Evolutionary conservation across 2,329 filamentous ascomycete species (phyloP).

Genomic region (Alternaria burnsii): DNA sequence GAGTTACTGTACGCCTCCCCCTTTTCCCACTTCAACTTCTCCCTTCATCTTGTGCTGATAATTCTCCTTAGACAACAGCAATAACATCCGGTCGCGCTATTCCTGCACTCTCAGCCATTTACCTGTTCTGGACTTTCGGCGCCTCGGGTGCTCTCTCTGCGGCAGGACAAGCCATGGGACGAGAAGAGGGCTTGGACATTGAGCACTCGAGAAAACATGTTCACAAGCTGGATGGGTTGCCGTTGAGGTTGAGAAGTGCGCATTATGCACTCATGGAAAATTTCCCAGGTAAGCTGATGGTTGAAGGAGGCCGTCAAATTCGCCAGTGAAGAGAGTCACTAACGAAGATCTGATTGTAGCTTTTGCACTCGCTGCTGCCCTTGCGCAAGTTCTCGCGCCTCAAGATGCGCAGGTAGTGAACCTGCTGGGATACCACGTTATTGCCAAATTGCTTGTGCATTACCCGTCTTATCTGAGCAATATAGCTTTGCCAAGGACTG

Average conservation of each 20-base stretch:
- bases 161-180: constrained; percentile 34
- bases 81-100: constrained; percentile 34
- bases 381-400: constrained; percentile 31
- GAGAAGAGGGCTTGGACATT: constrained; percentile 23
- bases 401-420: constrained; percentile 34
- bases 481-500: constrained; percentile 24
- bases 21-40: no score
- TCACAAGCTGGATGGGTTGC: constrained; percentile 20
- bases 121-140: constrained; percentile 36
- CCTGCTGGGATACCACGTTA: constrained; percentile 32
- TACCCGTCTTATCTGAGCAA: constrained; percentile 34
- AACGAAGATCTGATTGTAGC: neutral
- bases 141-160: constrained; percentile 30
- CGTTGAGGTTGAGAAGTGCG: constrained; percentile 30
- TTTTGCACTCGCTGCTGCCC: constrained; percentile 32
- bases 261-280: constrained; percentile 36
- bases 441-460: constrained; percentile 32
- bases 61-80: constrained; percentile 10
- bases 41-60: neutral
- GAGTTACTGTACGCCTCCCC: constrained; percentile 22
- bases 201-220: constrained; percentile 31
- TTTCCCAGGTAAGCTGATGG: constrained; percentile 24
- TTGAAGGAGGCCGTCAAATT: neutral
- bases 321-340: neutral
- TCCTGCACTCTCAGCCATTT: constrained; percentile 30